Percentiles rank a stretch among this genome's conserved stretches.
phyloP scores from a whole-genome alignment of 495 filamentous ascomycete genomes.

The Hypoxylon lienhwacheense region DNA sequence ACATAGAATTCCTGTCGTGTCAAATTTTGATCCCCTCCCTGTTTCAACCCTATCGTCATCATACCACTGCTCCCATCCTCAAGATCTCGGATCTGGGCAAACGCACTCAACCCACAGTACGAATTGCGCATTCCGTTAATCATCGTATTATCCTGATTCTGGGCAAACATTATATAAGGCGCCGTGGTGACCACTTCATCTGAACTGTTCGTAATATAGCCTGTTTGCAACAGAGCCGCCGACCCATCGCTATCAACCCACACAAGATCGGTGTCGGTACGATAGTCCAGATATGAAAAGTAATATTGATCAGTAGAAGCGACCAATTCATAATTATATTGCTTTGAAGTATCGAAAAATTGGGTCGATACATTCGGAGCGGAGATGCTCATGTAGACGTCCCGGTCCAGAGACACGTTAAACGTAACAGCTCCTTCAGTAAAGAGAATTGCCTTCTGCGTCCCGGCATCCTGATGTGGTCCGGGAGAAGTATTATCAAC shows the following conservation, averaged over 20 bases:
- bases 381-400: constrained; percentile 74
- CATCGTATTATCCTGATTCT: constrained; percentile 59
- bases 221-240: constrained; percentile 76
- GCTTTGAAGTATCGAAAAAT: constrained; percentile 51
- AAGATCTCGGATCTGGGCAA: constrained; percentile 63
- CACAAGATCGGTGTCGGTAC: constrained; percentile 55
- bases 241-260: constrained; percentile 79
- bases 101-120: constrained; percentile 68
- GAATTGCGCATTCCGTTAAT: constrained; percentile 71
- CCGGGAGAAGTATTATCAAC: constrained; percentile 68
- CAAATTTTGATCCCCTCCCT: constrained; percentile 57
- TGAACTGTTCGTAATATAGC: constrained; percentile 58
- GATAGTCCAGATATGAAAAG: constrained; percentile 56
- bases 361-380: constrained; percentile 61
- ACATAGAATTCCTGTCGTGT: constrained; percentile 88
- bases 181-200: constrained; percentile 47
- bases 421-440: constrained; percentile 64
- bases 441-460: constrained; percentile 47
- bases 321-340: constrained; percentile 77
- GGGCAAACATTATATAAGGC: constrained; percentile 79
- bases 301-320: constrained; percentile 78
- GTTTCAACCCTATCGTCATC: constrained; percentile 66
- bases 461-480: constrained; percentile 51
- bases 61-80: constrained; percentile 44
- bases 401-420: constrained; percentile 54